A percentile compares a stretch with the other conserved stretches of the same genome.
Conservation (phyloP, 345 rosid genomes). For the Firmiana major region DNA sequence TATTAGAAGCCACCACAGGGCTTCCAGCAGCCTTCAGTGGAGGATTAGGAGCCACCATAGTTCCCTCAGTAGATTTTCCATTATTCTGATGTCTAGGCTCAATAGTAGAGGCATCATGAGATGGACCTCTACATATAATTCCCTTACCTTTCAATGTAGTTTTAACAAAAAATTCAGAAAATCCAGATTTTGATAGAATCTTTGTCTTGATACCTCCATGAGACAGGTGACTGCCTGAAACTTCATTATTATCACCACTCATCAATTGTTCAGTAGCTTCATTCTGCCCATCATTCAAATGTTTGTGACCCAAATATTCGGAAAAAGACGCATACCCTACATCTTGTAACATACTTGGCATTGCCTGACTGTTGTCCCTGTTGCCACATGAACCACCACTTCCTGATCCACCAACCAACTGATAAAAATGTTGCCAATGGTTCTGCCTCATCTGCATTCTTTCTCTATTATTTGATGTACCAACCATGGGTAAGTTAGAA, state of each 20-base stretch:
- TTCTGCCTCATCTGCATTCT: conserved; percentile 41
- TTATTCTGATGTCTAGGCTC: conserved; percentile 37
- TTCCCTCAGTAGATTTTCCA: conserved; percentile 31
- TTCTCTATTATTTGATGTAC: conserved; percentile 57
- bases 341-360: conserved; percentile 30
- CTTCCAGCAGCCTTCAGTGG: conserved; percentile 35
- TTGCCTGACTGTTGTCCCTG: conserved; percentile 30
- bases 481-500: conserved; percentile 56
- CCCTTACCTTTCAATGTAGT: conserved; percentile 81
- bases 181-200: conserved; percentile 82
- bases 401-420: conserved; percentile 39
- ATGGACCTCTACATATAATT: conserved; percentile 48
- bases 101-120: conserved; percentile 29
- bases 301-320: conserved; percentile 37
- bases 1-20: conserved; percentile 36
- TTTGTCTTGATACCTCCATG: conserved; percentile 65
- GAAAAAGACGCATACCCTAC: conserved; percentile 32
- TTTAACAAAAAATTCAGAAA: conserved; percentile 79
- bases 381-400: conserved; percentile 47
- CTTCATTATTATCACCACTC: conserved; percentile 37
- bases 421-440: conserved; percentile 50
- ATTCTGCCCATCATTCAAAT: conserved; percentile 22
- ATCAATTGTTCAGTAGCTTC: conserved; percentile 31
- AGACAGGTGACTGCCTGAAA: conserved; percentile 29
- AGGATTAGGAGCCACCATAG: conserved; percentile 33